Evolutionary conservation across 1,284 basidiomycete species (phyloP), one percentile per base, ranked within the genome.

Genomic region (Ustilago lituana): DNA sequence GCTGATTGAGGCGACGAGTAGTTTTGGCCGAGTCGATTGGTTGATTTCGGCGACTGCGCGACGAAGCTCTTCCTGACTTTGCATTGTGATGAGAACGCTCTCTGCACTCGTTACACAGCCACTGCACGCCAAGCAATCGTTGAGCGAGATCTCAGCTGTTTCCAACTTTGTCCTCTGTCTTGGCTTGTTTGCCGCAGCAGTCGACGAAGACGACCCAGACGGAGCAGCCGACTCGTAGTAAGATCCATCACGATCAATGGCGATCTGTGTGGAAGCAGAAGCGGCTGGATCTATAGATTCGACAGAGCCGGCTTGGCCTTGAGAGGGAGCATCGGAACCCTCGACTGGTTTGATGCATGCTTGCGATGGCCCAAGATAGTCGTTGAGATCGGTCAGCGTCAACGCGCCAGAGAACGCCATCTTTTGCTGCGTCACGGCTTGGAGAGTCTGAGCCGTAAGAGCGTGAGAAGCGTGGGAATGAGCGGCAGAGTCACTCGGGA

Each of bases 31-130:
- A 15, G 15, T 12, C 1, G 57, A 60, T 0, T 43, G 15, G 22
- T 53, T 46, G 33, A 67, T 62, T 32, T 63, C 68, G 5, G 43
- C 41, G 22, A 79, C 53, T 36, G 61, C 73, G 6, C 69, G 87
- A 38, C 94, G 86, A 2, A 98, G 92, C 83, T 98, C 94, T 22
- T 89, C 88, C 79, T 97, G 94, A 14, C 92, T 95, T 83, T 98
- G 96, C 62, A 96, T 87, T n/a, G 93, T 94, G 81, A 98, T 96
- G 58, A 98, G 87, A 32, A 98, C 90, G 12, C 92, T 95, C 85
- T 98, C 95, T 31, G 95, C 95, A 43, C 94, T 96, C 2, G 95
- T 98, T 77, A 98, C 98, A 79, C 95, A 98, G 1, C 95, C 95
- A 65, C 94, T 96, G 85, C 91, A 93, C 20, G 91, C 92, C 55